Base-by-base conservation (phyloP, 1,139 yeast genomes). In the Saccharomyces hybrid region DNA sequence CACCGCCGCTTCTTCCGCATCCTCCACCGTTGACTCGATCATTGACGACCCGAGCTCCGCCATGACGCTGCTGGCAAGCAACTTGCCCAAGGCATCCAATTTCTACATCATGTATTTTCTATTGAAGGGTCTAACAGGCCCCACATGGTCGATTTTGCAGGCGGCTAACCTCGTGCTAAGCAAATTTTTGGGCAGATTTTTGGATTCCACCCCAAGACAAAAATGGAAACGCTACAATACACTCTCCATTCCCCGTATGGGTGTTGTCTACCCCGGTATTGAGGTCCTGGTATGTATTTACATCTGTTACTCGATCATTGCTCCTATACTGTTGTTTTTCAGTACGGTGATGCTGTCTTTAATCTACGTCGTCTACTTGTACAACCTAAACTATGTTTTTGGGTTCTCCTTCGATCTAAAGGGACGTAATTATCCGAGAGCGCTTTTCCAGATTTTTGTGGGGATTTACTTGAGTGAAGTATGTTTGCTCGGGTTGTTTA, bases 1-100 rank as follows among this genome's bases (percentile, higher is more conserved):
- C 53, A 88, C 97, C 1, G 70, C 88, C 56, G 77, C 96, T 23
- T 88, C 96, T 11, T 82, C 97, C 50, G 88, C 95, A 13, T 76
- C 95, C 9, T 78, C 93, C 2, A 84, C 85, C 3, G 81, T 82
- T 6, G 72, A 77, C 13, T 79, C 82, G 56, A 81, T 84, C 52
- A 70, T 76, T 16, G 67, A 72, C 13, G 69, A 82, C 14, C 90
- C 91, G 41, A 58, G 72, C 2, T 63, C 71, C 41, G 87, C 86
- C 4, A 77, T 84, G 80, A 69, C 73, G 2, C 67, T 84, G 50
- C 75, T 86, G 61, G 81, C 87, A 5, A 62, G 75, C 28, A 82
- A 83, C 59, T 73, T 86, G 57, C 93, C 93, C 52, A 80, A 79
- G 57, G 81, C 90, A 25, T 82, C 90, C n/a, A 85, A 85, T 67